phyloP scores from a whole-genome alignment of 352 stramenopile genomes.

The Hyaloperonospora arabidopsidis region DNA sequence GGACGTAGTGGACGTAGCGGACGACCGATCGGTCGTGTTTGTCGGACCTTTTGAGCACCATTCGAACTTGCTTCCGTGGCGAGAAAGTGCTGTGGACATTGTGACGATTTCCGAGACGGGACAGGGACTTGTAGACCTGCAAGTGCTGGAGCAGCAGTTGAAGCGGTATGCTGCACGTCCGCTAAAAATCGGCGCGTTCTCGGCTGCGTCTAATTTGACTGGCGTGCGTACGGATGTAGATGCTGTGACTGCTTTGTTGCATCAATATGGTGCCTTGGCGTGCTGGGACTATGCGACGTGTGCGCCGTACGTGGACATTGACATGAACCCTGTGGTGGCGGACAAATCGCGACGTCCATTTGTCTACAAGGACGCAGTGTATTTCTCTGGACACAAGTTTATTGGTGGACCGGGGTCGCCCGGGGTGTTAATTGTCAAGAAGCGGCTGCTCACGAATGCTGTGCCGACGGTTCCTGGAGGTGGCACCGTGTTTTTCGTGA shows the following conservation, averaged over 20 bases:
- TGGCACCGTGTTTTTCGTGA: conserved; percentile 57
- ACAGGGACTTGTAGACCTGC: conserved; percentile 47
- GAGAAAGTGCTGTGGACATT: conserved; percentile 85
- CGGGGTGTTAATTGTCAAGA: conserved; percentile 94
- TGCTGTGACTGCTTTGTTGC: conserved; percentile 84
- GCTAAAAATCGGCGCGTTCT: conserved; percentile 86
- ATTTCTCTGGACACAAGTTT: conserved; percentile 96
- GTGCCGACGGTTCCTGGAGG: conserved; percentile 51
- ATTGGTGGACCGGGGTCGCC: conserved; percentile 89
- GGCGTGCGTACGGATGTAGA: conserved; percentile 89
- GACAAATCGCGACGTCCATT: conserved; percentile 28
- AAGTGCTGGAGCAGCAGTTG: conserved; percentile 43
- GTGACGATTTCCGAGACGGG: conserved; percentile 58
- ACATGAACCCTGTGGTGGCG: conserved; percentile 92
- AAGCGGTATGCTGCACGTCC: conserved; percentile 36
- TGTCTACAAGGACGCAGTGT: conserved; percentile 90
- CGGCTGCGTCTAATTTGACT: conserved; percentile 94
- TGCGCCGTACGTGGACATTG: conserved; percentile 89
- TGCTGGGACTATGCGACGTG: conserved; percentile 96
- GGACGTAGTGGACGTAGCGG: no score
- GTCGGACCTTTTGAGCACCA: conserved; percentile 95
- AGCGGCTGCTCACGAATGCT: conserved; percentile 66
- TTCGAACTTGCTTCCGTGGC: conserved; percentile 96
- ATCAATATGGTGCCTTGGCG: conserved; percentile 87
- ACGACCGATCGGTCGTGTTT: conserved; percentile 76